phyloP scores from a whole-genome alignment of 768 basidiomycete species.

The Wakefieldia striispora region DNA sequence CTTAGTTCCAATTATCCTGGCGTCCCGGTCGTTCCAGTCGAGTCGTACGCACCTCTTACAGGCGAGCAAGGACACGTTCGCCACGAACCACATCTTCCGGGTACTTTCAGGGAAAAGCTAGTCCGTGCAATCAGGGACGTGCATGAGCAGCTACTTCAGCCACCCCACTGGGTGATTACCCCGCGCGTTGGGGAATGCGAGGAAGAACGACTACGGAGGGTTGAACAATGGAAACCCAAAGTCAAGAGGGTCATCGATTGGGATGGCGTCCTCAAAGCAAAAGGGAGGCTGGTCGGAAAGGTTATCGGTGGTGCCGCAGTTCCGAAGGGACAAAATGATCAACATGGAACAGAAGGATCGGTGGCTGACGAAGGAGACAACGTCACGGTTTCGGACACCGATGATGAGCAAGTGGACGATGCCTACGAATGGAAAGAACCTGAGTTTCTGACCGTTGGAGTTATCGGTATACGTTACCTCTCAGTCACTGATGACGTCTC shows the following conservation, averaged over 20 bases:
- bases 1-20: conserved; percentile 53
- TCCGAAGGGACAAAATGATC: conserved; percentile 24
- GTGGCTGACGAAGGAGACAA: conserved; percentile 23
- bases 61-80: conserved; percentile 43
- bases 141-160: conserved; percentile 65
- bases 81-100: conserved; percentile 68
- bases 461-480: conserved; percentile 54
- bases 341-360: conserved; percentile 8
- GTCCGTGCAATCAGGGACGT: conserved; percentile 62
- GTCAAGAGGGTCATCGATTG: conserved; percentile 73
- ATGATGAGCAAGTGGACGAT: conserved; percentile 16
- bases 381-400: conserved; percentile 6
- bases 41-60: conserved; percentile 53
- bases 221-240: conserved; percentile 61
- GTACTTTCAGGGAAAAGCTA: conserved; percentile 58
- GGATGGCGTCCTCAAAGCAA: conserved; percentile 54
- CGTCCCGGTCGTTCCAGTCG: conserved; percentile 67
- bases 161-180: conserved; percentile 57
- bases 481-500: not conserved
- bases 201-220: conserved; percentile 44
- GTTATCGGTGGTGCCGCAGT: conserved; percentile 42
- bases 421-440: conserved; percentile 38
- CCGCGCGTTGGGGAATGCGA: conserved; percentile 34
- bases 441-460: conserved; percentile 71
- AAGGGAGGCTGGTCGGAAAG: conserved; percentile 43